Percentiles rank a stretch among this genome's conserved stretches.
These are phyloP conservation scores for Vanrija sp. DNA, from an alignment of 1,284 basidiomycete species.

Conservation along the genomic window DNA sequence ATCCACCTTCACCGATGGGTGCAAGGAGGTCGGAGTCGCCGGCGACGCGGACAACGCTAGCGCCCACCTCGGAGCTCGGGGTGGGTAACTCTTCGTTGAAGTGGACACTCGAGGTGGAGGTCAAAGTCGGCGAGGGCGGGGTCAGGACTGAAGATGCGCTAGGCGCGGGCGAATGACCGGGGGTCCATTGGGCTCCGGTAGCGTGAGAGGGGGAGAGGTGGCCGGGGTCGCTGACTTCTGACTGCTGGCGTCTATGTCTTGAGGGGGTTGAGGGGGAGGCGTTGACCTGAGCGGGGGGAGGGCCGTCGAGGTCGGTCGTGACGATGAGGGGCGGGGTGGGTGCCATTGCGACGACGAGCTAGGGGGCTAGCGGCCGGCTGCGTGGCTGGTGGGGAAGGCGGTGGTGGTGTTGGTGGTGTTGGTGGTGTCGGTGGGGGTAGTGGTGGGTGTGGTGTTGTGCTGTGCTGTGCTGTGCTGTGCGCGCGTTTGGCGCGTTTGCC, in stretches of 20 bases:
- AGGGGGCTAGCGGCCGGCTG: no score
- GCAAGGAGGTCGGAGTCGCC: constrained; percentile 58
- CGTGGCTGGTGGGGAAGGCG: no score
- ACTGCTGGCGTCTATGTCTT: constrained; percentile 11
- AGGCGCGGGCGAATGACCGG: constrained; percentile 17
- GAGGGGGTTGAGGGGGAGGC: constrained; percentile 9
- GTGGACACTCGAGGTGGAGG: constrained; percentile 35
- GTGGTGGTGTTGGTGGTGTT: no score
- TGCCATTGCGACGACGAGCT: background rate
- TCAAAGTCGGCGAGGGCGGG: constrained; percentile 41
- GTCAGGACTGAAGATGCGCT: constrained; percentile 26
- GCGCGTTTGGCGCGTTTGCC: no score
- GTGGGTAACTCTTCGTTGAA: constrained; percentile 33
- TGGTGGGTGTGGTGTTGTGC: no score
- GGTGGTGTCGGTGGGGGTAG: no score
- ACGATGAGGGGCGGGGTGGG: constrained; percentile 33
- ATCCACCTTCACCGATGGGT: constrained; percentile 51
- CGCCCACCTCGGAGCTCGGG: constrained; percentile 19
- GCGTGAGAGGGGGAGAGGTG: constrained; percentile 28
- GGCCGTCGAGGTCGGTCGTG: constrained; percentile 35
- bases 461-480: no score
- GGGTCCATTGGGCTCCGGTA: constrained; percentile 7
- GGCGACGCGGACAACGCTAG: constrained; percentile 62
- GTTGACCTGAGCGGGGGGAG: constrained; percentile 3
- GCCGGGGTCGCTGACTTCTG: constrained; percentile 16